These are phyloP conservation scores for Candida yuanshanica DNA, from an alignment of 805 yeast genomes.

Conservation along the genomic window DNA sequence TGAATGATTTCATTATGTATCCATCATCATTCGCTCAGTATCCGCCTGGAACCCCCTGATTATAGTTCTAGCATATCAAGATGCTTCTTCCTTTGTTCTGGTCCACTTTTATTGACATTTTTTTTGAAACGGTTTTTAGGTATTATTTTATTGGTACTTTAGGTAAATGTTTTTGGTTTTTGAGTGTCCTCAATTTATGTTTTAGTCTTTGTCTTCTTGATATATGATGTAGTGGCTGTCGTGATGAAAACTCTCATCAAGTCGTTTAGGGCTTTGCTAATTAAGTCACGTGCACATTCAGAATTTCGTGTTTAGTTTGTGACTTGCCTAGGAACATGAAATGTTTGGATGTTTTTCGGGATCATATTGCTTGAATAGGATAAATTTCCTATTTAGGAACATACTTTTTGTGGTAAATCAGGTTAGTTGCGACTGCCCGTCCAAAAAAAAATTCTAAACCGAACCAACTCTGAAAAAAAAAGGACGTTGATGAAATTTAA, in stretches of 20 bases:
- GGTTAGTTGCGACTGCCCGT: no score
- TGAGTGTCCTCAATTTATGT: not conserved
- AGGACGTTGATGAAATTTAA: not conserved
- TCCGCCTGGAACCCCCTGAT: not conserved
- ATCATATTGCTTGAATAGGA: no score
- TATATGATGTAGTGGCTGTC: no score
- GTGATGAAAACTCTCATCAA: no score
- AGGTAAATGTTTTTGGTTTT: not conserved
- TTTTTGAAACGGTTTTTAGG: not conserved
- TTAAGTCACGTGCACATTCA: no score
- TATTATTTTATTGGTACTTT: not conserved
- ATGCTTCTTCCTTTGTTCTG: not conserved
- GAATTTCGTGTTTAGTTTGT: no score
- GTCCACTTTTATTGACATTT: not conserved
- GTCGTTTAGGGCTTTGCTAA: no score
- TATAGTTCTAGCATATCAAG: not conserved
- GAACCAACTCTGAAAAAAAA: conserved; percentile 1
- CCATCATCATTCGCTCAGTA: no score
- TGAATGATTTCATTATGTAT: no score
- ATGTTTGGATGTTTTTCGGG: no score
- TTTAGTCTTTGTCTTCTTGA: not conserved
- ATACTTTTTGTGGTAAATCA: not conserved
- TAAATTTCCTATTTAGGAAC: no score
- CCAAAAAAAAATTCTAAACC: not conserved
- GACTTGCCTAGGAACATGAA: no score